Evolutionary conservation across 345 rosid species (phyloP).

Genomic region (Melaleuca quinquenervia): DNA sequence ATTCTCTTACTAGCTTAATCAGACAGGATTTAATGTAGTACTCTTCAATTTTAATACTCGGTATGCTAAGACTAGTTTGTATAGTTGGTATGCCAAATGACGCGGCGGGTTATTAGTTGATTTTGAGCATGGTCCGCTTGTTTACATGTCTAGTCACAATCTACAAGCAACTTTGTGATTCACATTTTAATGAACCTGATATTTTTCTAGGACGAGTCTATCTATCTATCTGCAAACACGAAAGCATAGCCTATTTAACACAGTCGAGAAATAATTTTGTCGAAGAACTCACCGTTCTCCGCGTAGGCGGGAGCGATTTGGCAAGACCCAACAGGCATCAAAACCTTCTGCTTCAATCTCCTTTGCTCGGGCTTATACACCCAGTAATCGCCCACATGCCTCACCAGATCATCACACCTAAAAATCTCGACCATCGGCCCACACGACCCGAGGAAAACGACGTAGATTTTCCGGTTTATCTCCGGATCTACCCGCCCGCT

Average conservation of each 20-base stretch:
- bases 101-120: background rate
- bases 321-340: slow-evolving; percentile 89
- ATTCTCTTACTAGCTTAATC: background rate
- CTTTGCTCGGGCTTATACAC: slow-evolving; percentile 53
- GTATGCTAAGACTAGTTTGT: background rate
- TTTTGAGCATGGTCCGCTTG: too few species aligned
- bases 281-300: slow-evolving; percentile 20
- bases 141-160: too few species aligned
- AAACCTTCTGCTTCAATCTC: slow-evolving; percentile 47
- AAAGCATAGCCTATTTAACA: too few species aligned
- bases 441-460: slow-evolving; percentile 52
- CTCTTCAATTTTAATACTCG: background rate
- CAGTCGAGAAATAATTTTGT: background rate
- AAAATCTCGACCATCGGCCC: slow-evolving; percentile 84
- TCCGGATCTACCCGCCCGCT: slow-evolving; percentile 13
- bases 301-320: slow-evolving; percentile 39
- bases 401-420: slow-evolving; percentile 56
- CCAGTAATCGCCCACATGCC: slow-evolving; percentile 43
- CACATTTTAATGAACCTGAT: background rate
- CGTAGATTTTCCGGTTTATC: slow-evolving; percentile 17
- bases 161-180: too few species aligned
- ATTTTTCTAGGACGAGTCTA: background rate
- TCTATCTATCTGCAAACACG: background rate
- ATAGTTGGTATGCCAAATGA: background rate
- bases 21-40: background rate